These are phyloP conservation scores for Chlorociboria aeruginascens DNA, from an alignment of 495 filamentous ascomycete genomes.

Conservation along the genomic window DNA sequence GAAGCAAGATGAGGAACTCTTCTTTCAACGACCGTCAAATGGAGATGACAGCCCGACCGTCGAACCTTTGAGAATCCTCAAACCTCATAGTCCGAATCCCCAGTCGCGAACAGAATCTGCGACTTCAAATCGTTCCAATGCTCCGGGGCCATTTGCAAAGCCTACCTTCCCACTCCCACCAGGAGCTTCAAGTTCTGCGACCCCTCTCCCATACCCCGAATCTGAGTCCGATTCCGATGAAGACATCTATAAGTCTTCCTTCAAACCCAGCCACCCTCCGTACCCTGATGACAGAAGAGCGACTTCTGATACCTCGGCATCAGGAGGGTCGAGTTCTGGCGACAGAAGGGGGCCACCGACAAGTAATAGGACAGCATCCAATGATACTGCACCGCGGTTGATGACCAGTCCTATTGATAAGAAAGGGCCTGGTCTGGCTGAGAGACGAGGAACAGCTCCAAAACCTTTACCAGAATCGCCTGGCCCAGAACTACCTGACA, in stretches of 20 bases:
- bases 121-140: slow-evolving; percentile 33
- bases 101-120: slow-evolving; percentile 22
- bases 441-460: slow-evolving; percentile 60
- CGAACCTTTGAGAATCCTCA: slow-evolving; percentile 78
- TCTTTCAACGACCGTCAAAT: slow-evolving; percentile 46
- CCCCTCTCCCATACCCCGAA: slow-evolving; percentile 66
- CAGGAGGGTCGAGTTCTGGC: slow-evolving; percentile 1
- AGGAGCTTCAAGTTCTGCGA: slow-evolving; percentile 50
- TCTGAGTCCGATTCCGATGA: slow-evolving; percentile 34
- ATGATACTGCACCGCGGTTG: slow-evolving; percentile 33
- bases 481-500: slow-evolving; percentile 56
- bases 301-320: slow-evolving; percentile 17
- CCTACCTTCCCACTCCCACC: slow-evolving; percentile 44
- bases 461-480: slow-evolving; percentile 70
- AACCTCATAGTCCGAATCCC: slow-evolving; percentile 44
- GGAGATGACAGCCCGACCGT: slow-evolving; percentile 60
- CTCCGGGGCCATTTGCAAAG: slow-evolving; percentile 30
- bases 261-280: slow-evolving; percentile 27
- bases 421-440: slow-evolving; percentile 45
- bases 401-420: slow-evolving; percentile 36
- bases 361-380: slow-evolving; percentile 7
- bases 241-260: slow-evolving; percentile 29
- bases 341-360: slow-evolving; percentile 2
- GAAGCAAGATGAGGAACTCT: slow-evolving; percentile 63
- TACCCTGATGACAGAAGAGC: slow-evolving; percentile 34